Base-by-base conservation (phyloP, 164 flowering plant species). In the Macadamia tetraphylla region DNA sequence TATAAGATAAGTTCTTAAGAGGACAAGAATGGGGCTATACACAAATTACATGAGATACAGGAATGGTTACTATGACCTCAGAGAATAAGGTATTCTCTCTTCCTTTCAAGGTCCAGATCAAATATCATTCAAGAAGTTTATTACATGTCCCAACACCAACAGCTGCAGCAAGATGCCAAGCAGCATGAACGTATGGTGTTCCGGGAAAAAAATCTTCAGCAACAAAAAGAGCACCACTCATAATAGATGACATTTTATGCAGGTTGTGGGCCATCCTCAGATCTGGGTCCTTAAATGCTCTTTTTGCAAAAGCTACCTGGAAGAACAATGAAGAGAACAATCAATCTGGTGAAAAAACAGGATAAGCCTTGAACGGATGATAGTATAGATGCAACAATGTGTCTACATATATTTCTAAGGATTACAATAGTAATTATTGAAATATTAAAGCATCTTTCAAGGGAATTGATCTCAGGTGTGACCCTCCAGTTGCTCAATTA, bases 131-230 rank as follows among this genome's bases (percentile, higher is more conserved):
- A n/a, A 94, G 93, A 78, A 94, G 97, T 79, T 87, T 94, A 74
- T 94, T 88, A 72, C 97, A 91, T 53, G 96, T 85, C 57, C 93
- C 79, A 61, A 94, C 90, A 63, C 95, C 94, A 74, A 90, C 71
- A 70, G 98, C 97, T 7, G 98, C 98, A 63, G 98, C 97, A n/a
- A 94, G 89, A 83, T 94, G 98, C 98, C 98, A 94, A 64, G 82
- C 97, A 64, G 97, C 95, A 80, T 92, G 99, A 72, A 92, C 76
- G 68, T 78, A 92, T 58, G 99, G 96, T 48, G 95, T 94, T 43
- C 52, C 31, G 6, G 95, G 97, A 68, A 87, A 92, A 31, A 77
- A 31, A 71, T 94, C 99, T 67, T 94, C 99, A 0, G 99, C 97
- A 52, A 94, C 73, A 73, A 94, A 94, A 64, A 94, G 80, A 1